Evolutionary conservation across 2,329 filamentous ascomycete genomes (phyloP).

Genomic region (Penicillium sumatraense): DNA sequence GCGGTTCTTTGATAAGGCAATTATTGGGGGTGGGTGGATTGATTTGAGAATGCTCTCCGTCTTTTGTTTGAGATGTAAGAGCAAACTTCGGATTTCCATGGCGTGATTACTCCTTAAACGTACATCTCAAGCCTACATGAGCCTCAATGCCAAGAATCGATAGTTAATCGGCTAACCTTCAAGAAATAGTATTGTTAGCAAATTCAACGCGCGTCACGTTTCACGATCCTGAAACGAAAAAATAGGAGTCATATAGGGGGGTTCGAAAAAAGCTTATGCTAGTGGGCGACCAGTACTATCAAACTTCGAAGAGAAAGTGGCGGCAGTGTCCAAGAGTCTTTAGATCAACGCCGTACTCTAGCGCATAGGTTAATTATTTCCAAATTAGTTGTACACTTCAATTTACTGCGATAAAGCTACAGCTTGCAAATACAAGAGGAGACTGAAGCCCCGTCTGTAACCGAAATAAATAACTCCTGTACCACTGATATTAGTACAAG

Average conservation of each 20-base stretch:
- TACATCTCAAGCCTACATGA: neutral
- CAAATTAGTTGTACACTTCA: too few relatives aligned
- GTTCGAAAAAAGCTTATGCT: neutral
- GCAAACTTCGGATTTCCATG: neutral
- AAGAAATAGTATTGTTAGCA: neutral
- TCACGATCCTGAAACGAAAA: neutral
- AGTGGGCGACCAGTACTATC: neutral
- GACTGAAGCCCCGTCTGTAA: too few relatives aligned
- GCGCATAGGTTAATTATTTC: too few relatives aligned
- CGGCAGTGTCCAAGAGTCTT: too few relatives aligned
- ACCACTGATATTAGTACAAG: too few relatives aligned
- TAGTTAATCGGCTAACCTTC: neutral
- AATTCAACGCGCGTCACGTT: neutral
- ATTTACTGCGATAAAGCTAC: too few relatives aligned
- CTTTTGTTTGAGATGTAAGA: neutral
- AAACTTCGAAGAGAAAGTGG: too few relatives aligned
- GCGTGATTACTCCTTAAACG: neutral
- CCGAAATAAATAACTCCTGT: too few relatives aligned
- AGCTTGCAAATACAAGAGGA: neutral
- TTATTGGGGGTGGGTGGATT: neutral
- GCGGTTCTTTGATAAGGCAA: neutral
- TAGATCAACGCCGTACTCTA: too few relatives aligned
- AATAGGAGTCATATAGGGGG: neutral
- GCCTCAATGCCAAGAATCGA: neutral
- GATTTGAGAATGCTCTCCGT: conserved; percentile 1